These are phyloP conservation scores for Fagus crenata DNA, from an alignment of 306 rosid species.

Conservation along the genomic window DNA sequence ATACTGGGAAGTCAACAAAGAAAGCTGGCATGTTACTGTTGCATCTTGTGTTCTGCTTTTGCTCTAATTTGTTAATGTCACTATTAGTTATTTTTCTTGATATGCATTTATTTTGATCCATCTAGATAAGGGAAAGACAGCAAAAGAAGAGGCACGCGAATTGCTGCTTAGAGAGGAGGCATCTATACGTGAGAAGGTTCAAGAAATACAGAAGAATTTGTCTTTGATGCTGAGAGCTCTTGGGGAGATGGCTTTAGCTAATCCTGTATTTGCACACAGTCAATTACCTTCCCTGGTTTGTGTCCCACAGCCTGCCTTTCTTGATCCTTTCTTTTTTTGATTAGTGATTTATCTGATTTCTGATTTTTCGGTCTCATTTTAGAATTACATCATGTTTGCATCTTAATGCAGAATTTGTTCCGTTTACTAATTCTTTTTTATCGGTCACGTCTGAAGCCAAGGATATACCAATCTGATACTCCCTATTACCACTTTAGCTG, in stretches of 20 bases:
- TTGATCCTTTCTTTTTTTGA: background rate
- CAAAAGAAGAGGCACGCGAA: slow-evolving; percentile 94
- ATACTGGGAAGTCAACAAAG: slow-evolving; percentile 62
- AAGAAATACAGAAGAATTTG: slow-evolving; percentile 58
- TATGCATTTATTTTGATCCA: slow-evolving; percentile 13
- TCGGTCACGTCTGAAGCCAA: too few relatives aligned
- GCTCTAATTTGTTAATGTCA: slow-evolving; percentile 13
- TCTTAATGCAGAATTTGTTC: background rate
- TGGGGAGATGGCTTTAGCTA: slow-evolving; percentile 86
- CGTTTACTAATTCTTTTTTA: too few relatives aligned
- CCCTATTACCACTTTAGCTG: too few relatives aligned
- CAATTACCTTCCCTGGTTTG: slow-evolving; percentile 84
- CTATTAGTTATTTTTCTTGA: background rate
- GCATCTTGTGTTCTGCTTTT: slow-evolving; percentile 13
- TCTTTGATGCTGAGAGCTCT: slow-evolving; percentile 75
- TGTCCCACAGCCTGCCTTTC: slow-evolving; percentile 12
- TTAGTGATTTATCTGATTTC: background rate
- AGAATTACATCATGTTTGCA: background rate
- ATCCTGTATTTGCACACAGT: slow-evolving; percentile 92
- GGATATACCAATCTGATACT: too few relatives aligned
- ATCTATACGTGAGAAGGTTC: slow-evolving; percentile 65
- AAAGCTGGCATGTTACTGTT: slow-evolving; percentile 70
- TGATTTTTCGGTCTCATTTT: background rate
- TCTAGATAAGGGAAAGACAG: slow-evolving; percentile 83
- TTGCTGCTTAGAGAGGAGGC: slow-evolving; percentile 81